A percentile compares a stretch with the other conserved stretches of the same genome.
Conservation (phyloP, 2,329 filamentous ascomycete species). For the Aurifilum marmelostoma region DNA sequence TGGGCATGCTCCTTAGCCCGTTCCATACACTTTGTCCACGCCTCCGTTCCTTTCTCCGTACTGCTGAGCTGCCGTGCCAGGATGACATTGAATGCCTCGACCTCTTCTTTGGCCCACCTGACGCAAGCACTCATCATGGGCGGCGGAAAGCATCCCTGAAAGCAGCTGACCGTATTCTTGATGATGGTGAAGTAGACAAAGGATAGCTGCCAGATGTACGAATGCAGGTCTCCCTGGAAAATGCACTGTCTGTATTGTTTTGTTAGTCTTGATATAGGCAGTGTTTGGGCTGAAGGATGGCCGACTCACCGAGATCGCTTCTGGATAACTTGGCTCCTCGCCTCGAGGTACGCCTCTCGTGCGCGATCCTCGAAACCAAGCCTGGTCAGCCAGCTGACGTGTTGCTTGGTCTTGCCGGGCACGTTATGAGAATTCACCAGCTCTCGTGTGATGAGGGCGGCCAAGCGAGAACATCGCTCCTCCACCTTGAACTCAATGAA, state of each 20-base stretch:
- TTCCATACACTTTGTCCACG: conserved; percentile 83
- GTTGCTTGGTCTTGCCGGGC: conserved; percentile 74
- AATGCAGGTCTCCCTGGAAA: conserved; percentile 89
- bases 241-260: conserved; percentile 75
- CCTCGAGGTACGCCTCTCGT: conserved; percentile 81
- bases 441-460: conserved; percentile 74
- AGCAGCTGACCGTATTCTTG: conserved; percentile 88
- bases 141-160: conserved; percentile 83
- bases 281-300: conserved; percentile 3
- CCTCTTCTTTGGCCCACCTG: conserved; percentile 96
- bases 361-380: conserved; percentile 91
- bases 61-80: conserved; percentile 84
- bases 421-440: conserved; percentile 79
- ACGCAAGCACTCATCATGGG: conserved; percentile 92
- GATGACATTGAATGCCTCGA: conserved; percentile 87
- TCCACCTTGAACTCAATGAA: conserved; percentile 92
- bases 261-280: conserved; percentile 34
- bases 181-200: conserved; percentile 96
- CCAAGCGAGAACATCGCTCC: conserved; percentile 78
- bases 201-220: conserved; percentile 93
- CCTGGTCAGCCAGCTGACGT: conserved; percentile 81
- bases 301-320: conserved; percentile 74
- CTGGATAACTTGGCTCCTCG: conserved; percentile 76
- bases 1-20: conserved; percentile 79
- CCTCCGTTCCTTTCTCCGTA: conserved; percentile 72